Evolutionary conservation across 2,329 filamentous ascomycete species (phyloP).

Genomic region (Pestalotiopsis fici): DNA sequence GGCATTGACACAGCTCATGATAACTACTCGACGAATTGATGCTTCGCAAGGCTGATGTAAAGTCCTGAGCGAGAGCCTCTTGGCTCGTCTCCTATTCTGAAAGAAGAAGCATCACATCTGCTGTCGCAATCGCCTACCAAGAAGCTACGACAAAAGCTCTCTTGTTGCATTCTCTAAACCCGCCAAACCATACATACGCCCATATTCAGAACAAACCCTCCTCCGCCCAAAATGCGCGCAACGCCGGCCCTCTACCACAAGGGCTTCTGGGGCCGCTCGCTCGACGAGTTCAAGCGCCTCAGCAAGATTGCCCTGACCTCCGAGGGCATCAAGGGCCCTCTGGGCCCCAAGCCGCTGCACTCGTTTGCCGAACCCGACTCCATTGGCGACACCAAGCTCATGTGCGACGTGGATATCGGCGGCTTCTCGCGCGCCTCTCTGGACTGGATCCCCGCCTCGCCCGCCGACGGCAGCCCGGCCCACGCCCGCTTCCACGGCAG

Average conservation of each 20-base stretch:
- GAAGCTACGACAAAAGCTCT: not conserved
- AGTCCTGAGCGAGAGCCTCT: slow-evolving; percentile 29
- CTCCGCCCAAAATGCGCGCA: slow-evolving; percentile 44
- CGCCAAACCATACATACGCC: not conserved
- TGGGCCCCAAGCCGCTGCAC: slow-evolving; percentile 64
- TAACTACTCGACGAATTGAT: not conserved
- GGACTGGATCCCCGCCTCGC: slow-evolving; percentile 55
- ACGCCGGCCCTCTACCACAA: slow-evolving; percentile 45
- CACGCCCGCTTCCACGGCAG: slow-evolving; percentile 83
- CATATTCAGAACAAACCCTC: not conserved
- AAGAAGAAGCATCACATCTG: not conserved
- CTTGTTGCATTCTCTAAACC: not conserved
- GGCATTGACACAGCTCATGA: not conserved
- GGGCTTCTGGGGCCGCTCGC: slow-evolving; percentile 58
- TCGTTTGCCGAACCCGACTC: slow-evolving; percentile 57
- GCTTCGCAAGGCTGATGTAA: slow-evolving; percentile 23
- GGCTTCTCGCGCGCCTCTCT: slow-evolving; percentile 78
- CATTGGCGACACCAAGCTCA: slow-evolving; percentile 65
- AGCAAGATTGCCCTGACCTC: slow-evolving; percentile 64
- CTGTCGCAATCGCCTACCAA: not conserved
- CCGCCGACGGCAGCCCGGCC: slow-evolving; percentile 34
- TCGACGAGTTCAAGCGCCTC: slow-evolving; percentile 61
- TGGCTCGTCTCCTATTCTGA: slow-evolving; percentile 23
- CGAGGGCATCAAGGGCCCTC: slow-evolving; percentile 68
- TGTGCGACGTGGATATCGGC: slow-evolving; percentile 85